Conservation (phyloP, 83 land plant species). For the Larix sibirica region DNA sequence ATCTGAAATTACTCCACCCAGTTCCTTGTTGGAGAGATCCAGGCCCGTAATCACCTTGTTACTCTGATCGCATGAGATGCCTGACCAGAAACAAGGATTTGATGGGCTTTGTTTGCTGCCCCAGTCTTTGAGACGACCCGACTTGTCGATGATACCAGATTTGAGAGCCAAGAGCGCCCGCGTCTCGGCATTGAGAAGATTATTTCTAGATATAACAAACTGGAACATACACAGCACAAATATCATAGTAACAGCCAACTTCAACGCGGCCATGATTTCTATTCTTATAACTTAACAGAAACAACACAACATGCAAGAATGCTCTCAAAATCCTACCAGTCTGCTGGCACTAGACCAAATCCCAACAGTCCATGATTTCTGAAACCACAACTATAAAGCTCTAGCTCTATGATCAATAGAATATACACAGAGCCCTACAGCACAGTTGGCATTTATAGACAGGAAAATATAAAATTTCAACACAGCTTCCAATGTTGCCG, state of each 20-base stretch:
- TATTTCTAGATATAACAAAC: background rate
- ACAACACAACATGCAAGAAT: too few relatives aligned
- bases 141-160: conserved; percentile 24
- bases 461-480: too few relatives aligned
- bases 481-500: too few relatives aligned
- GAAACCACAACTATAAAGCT: too few relatives aligned
- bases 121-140: conserved; percentile 41
- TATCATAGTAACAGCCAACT: background rate
- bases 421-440: too few relatives aligned
- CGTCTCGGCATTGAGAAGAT: conserved; percentile 10
- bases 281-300: too few relatives aligned
- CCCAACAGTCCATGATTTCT: too few relatives aligned
- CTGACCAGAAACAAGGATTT: conserved; percentile 63
- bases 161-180: conserved; percentile 41
- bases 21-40: conserved; percentile 30
- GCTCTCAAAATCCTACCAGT: too few relatives aligned
- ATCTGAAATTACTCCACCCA: conserved; percentile 31
- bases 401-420: too few relatives aligned
- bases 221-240: background rate
- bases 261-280: too few relatives aligned
- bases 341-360: too few relatives aligned
- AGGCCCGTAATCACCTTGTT: conserved; percentile 39
- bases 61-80: conserved; percentile 52
- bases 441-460: too few relatives aligned
- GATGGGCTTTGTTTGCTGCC: background rate